phyloP scores from a whole-genome alignment of 225 moss, liverwort and hornwort genomes.

The Thuidium tamariscinum region DNA sequence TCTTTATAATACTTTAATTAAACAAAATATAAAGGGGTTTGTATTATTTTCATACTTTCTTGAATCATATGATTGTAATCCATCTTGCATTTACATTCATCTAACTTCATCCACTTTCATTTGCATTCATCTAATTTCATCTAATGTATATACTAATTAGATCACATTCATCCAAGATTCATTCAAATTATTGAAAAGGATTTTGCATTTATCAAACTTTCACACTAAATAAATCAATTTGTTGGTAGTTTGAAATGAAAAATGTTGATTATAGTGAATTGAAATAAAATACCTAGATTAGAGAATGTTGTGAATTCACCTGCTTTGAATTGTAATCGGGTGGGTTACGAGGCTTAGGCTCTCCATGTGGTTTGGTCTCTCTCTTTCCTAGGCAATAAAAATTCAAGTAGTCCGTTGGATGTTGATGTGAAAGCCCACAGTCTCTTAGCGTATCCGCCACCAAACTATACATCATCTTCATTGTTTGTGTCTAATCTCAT shows the following conservation, averaged over 20 bases:
- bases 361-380: constrained; percentile 41
- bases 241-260: neutral
- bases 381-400: constrained; percentile 84
- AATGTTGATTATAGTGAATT: too few species aligned
- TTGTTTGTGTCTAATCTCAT: constrained; percentile 52
- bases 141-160: neutral
- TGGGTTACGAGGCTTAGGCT: constrained; percentile 38
- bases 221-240: neutral
- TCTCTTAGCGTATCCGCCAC: constrained; percentile 62
- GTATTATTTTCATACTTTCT: neutral
- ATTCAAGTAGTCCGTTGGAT: constrained; percentile 74
- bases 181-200: neutral
- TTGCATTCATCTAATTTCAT: neutral
- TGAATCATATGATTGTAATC: neutral
- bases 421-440: constrained; percentile 16
- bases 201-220: neutral
- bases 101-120: neutral
- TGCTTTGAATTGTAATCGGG: constrained; percentile 56
- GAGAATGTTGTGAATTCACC: neutral
- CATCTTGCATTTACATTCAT: neutral
- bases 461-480: constrained; percentile 89
- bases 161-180: neutral
- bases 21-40: neutral
- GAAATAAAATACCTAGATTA: neutral
- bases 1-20: too few species aligned